Conservation (phyloP, 2,329 filamentous ascomycete genomes). For the Fusarium abutilonis region DNA sequence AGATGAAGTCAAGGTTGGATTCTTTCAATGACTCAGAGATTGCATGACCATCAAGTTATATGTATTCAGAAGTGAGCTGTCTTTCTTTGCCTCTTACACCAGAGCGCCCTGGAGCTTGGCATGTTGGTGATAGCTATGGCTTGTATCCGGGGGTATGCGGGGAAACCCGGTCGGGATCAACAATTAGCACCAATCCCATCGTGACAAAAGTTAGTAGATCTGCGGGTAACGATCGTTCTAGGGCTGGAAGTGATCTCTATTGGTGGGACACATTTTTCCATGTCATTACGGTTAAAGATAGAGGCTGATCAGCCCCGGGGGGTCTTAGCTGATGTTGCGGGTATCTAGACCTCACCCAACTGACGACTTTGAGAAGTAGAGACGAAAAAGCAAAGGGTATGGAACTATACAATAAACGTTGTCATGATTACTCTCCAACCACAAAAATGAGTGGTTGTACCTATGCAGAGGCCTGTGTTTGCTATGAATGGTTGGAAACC, state of each 20-base stretch:
- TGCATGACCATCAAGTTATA: background rate
- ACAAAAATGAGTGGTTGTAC: too few relatives aligned
- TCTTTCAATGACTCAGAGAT: background rate
- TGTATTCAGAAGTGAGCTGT: background rate
- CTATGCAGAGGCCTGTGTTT: too few relatives aligned
- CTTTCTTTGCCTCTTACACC: background rate
- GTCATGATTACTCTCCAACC: too few relatives aligned
- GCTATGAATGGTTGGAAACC: too few relatives aligned
- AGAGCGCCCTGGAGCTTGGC: constrained; percentile 14
- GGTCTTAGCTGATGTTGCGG: too few relatives aligned
- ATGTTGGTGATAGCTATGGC: constrained; percentile 3
- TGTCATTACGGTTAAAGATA: constrained; percentile 22
- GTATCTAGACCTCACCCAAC: background rate
- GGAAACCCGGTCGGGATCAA: constrained; percentile 29
- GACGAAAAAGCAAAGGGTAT: too few relatives aligned
- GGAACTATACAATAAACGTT: too few relatives aligned
- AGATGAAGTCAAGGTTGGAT: background rate
- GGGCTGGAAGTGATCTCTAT: rapidly evolving
- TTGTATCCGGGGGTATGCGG: constrained; percentile 16
- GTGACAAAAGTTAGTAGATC: background rate
- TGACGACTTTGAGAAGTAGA: background rate
- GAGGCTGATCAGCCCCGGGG: background rate
- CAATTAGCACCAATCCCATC: constrained; percentile 38
- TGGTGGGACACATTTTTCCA: constrained; percentile 12
- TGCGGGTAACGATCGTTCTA: background rate